These are phyloP conservation scores for Ceratobasidium sp. DNA, from an alignment of 1,284 basidiomycete genomes.

Conservation along the genomic window DNA sequence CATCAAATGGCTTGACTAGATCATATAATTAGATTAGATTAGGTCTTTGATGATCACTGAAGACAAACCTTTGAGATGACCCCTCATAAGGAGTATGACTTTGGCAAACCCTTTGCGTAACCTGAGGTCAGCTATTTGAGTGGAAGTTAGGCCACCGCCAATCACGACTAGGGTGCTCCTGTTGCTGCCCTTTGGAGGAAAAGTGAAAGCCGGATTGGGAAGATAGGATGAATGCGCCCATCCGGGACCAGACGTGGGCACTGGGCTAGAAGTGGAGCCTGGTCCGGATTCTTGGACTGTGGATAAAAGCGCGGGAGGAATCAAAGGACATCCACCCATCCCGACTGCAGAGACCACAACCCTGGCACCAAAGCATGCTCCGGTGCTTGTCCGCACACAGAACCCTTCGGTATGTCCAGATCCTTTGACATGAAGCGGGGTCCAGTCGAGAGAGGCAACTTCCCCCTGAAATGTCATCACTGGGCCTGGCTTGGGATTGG, in stretches of 20 bases:
- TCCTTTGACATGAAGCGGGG: neutral
- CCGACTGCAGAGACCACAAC: neutral
- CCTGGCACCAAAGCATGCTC: neutral
- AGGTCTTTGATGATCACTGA: neutral
- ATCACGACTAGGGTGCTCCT: neutral
- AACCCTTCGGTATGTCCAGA: neutral
- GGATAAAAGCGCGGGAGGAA: neutral
- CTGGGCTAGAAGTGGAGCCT: neutral
- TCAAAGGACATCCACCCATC: conserved; percentile 1
- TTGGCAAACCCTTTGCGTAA: neutral
- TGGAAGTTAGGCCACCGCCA: conserved; percentile 3
- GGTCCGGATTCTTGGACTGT: too few species aligned
- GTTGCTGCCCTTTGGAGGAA: neutral
- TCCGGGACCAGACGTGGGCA: neutral
- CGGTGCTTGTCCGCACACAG: neutral
- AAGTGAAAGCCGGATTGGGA: neutral
- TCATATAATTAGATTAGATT: neutral
- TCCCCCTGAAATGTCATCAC: neutral
- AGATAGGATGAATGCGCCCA: conserved; percentile 6
- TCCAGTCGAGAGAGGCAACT: neutral
- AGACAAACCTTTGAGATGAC: neutral
- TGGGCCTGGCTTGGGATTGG: neutral
- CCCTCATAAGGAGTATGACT: neutral
- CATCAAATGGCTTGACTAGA: conserved; percentile 17
- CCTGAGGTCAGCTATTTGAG: neutral